Percentiles rank a stretch among this genome's conserved stretches.
phyloP scores from a whole-genome alignment of 345 rosid genomes.

The Clarkia xantiana region DNA sequence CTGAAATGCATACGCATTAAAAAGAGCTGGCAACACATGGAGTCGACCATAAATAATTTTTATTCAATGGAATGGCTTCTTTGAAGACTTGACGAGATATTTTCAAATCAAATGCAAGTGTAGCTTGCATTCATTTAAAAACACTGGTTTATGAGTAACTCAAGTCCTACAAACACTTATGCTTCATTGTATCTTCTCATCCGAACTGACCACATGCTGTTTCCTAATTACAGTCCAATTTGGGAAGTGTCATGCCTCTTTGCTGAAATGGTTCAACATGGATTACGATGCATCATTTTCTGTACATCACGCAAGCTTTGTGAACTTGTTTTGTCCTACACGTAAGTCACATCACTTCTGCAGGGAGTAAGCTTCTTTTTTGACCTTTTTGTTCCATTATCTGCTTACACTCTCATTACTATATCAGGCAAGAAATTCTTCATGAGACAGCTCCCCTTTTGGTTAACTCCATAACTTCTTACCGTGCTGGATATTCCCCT shows the following conservation, averaged over 20 bases:
- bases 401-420: background rate
- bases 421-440: conserved; percentile 64
- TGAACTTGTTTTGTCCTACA: conserved; percentile 67
- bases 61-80: too few relatives aligned
- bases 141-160: too few relatives aligned
- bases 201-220: background rate
- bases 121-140: too few relatives aligned
- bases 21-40: too few relatives aligned
- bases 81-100: too few relatives aligned
- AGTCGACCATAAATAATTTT: too few relatives aligned
- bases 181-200: too few relatives aligned
- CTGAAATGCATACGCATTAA: too few relatives aligned
- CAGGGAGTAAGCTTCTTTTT: background rate
- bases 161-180: too few relatives aligned
- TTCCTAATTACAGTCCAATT: conserved; percentile 46
- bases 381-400: background rate
- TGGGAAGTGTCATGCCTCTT: conserved; percentile 63
- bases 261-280: conserved; percentile 96
- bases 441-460: conserved; percentile 59
- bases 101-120: too few relatives aligned
- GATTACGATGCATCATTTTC: conserved; percentile 85
- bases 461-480: conserved; percentile 54
- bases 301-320: conserved; percentile 87
- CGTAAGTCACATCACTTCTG: conserved; percentile 38
- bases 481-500: conserved; percentile 82